phyloP scores from a whole-genome alignment of 1,284 basidiomycete species.

The Austroboletus novae-zelandiae region DNA sequence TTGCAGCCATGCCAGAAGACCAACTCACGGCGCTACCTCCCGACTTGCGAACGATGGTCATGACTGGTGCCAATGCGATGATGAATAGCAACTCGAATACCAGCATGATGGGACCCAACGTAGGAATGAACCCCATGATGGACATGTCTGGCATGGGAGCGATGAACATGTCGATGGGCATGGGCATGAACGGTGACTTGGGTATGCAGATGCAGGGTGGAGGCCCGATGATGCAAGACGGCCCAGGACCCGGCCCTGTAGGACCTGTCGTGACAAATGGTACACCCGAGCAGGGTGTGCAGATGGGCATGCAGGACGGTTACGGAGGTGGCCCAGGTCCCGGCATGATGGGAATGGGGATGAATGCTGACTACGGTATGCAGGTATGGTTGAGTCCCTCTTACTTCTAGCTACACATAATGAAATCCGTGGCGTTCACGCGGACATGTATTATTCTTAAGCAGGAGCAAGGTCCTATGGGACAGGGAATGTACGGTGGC shows the following conservation, averaged over 20 bases:
- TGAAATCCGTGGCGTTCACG: slow-evolving; percentile 35
- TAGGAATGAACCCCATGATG: slow-evolving; percentile 40
- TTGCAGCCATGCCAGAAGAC: slow-evolving; percentile 78
- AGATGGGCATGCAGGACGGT: slow-evolving; percentile 46
- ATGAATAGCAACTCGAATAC: slow-evolving; percentile 52
- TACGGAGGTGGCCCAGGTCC: slow-evolving; percentile 42
- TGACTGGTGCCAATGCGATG: slow-evolving; percentile 71
- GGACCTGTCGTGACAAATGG: slow-evolving; percentile 35
- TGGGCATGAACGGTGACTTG: slow-evolving; percentile 50
- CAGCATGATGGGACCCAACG: slow-evolving; percentile 56
- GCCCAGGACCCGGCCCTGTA: slow-evolving; percentile 32
- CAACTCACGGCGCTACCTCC: slow-evolving; percentile 71
- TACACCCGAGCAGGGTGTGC: slow-evolving; percentile 44
- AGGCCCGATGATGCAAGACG: slow-evolving; percentile 43
- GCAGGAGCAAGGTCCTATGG: slow-evolving; percentile 42
- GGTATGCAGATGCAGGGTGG: slow-evolving; percentile 41
- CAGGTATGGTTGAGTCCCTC: slow-evolving; percentile 50
- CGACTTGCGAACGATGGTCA: slow-evolving; percentile 79
- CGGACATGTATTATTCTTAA: slow-evolving; percentile 28
- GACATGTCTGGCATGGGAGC: slow-evolving; percentile 47
- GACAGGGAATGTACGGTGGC: slow-evolving; percentile 54
- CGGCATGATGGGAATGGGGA: slow-evolving; percentile 57
- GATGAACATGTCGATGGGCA: slow-evolving; percentile 56
- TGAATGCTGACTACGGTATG: slow-evolving; percentile 51
- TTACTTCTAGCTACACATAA: slow-evolving; percentile 40